Percentiles rank a stretch among this genome's conserved stretches.
Conservation (phyloP, 2,329 filamentous ascomycete species). For the Pyricularia grisea region DNA sequence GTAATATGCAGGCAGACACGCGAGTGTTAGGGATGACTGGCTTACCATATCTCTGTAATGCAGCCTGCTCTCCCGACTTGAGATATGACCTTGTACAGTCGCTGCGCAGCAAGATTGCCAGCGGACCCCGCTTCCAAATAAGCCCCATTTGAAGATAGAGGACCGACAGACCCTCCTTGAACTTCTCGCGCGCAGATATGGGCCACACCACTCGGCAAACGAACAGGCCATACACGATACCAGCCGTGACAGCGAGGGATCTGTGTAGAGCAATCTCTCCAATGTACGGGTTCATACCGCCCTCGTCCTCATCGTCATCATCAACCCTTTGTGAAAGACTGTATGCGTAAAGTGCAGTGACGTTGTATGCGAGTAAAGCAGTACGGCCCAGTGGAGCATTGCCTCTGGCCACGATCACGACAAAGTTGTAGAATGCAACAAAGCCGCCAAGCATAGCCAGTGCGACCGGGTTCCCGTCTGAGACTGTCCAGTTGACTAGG, state of each 20-base stretch:
- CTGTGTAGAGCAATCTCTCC: constrained; percentile 81
- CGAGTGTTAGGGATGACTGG: neutral
- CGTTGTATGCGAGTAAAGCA: constrained; percentile 91
- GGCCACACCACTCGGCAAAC: constrained; percentile 89
- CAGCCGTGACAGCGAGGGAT: constrained; percentile 74
- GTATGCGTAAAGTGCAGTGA: constrained; percentile 90
- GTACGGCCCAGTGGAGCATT: constrained; percentile 90
- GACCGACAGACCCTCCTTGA: constrained; percentile 83
- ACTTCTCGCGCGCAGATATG: constrained; percentile 78
- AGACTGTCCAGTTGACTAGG: constrained; percentile 67
- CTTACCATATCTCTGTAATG: constrained; percentile 65
- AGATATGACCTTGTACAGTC: constrained; percentile 61
- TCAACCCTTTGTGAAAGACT: constrained; percentile 73
- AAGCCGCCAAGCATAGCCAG: constrained; percentile 77
- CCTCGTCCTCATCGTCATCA: constrained; percentile 80
- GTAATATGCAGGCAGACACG: neutral
- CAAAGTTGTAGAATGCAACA: constrained; percentile 76
- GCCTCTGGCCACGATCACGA: constrained; percentile 74
- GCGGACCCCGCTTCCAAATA: constrained; percentile 89
- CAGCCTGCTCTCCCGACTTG: constrained; percentile 76
- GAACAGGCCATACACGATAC: constrained; percentile 86
- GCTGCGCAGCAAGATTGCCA: constrained; percentile 61
- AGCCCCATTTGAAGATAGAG: constrained; percentile 91
- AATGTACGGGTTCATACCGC: constrained; percentile 74
- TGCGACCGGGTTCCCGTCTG: constrained; percentile 61